A percentile compares a stretch with the other conserved stretches of the same genome.
Conservation (phyloP, 2,329 filamentous ascomycete genomes). For the Exophiala phaeomuriformis region DNA sequence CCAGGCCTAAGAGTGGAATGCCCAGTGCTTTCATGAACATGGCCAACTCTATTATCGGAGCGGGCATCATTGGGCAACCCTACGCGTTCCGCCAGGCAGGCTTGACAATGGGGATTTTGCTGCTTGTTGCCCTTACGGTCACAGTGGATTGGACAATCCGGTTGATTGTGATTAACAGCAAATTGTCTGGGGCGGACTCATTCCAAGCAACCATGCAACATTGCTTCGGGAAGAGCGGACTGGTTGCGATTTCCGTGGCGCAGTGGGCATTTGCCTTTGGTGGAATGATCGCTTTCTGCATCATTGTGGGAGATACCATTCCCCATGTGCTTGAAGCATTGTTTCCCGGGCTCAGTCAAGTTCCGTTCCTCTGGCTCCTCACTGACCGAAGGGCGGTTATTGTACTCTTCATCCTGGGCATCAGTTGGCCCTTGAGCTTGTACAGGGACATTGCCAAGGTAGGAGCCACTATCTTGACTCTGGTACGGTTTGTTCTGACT, state of each 20-base stretch:
- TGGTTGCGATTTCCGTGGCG: conserved; percentile 83
- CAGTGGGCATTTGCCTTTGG: conserved; percentile 99
- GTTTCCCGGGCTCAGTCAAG: conserved; percentile 65
- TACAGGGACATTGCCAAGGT: conserved; percentile 98
- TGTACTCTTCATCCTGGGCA: conserved; percentile 72
- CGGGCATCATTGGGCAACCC: conserved; percentile 71
- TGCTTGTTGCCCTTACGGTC: conserved; percentile 72
- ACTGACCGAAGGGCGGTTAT: conserved; percentile 78
- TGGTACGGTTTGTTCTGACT: conserved; percentile 30
- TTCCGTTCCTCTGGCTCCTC: conserved; percentile 73
- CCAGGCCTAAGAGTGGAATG: conserved; percentile 76
- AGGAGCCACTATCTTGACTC: conserved; percentile 28
- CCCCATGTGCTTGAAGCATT: conserved; percentile 78
- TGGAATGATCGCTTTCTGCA: conserved; percentile 96
- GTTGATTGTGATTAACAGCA: conserved; percentile 94
- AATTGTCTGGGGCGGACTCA: conserved; percentile 84
- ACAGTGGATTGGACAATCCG: conserved; percentile 96
- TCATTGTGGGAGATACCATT: conserved; percentile 95
- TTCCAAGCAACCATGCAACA: conserved; percentile 95
- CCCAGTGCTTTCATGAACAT: conserved; percentile 97
- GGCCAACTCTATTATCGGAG: conserved; percentile 94
- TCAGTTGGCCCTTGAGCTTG: conserved; percentile 85
- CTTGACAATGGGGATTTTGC: conserved; percentile 66
- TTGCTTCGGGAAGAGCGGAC: conserved; percentile 81
- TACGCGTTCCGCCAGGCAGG: conserved; percentile 95